These are phyloP conservation scores for Mallotus repandus DNA, from an alignment of 441 rosid species.

Conservation along the genomic window DNA sequence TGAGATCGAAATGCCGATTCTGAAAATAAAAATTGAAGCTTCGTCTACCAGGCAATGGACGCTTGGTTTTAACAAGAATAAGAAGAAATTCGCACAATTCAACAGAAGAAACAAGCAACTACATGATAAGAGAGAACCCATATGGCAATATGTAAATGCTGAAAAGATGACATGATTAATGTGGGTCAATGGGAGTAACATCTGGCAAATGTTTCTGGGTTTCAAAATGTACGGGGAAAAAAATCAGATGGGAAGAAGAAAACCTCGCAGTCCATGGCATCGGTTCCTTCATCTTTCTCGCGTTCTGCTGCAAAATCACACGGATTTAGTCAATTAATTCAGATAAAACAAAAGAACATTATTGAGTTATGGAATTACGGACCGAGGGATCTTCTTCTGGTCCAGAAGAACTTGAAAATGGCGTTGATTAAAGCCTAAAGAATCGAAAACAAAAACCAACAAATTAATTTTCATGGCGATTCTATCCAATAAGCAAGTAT, in stretches of 20 bases:
- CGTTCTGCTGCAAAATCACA: slow-evolving; percentile 43
- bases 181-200: too few relatives aligned
- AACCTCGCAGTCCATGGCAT: slow-evolving; percentile 67
- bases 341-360: not conserved
- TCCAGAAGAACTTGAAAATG: slow-evolving; percentile 83
- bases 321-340: too few relatives aligned
- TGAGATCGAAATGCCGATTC: not conserved
- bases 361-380: slow-evolving; percentile 4
- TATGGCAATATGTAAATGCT: not conserved
- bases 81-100: not conserved
- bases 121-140: not conserved
- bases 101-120: not conserved
- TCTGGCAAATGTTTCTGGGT: too few relatives aligned
- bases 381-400: slow-evolving; percentile 62
- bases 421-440: slow-evolving; percentile 72
- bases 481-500: too few relatives aligned
- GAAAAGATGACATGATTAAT: too few relatives aligned
- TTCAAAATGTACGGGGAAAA: not conserved
- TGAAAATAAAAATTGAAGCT: too few relatives aligned
- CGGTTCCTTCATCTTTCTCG: slow-evolving; percentile 48
- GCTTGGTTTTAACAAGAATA: too few relatives aligned
- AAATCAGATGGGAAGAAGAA: not conserved
- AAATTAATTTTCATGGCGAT: too few relatives aligned
- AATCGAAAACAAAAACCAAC: not conserved
- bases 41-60: too few relatives aligned